These are phyloP conservation scores for Globisporangium echinulatum DNA, from an alignment of 352 stramenopile genomes.

Conservation along the genomic window DNA sequence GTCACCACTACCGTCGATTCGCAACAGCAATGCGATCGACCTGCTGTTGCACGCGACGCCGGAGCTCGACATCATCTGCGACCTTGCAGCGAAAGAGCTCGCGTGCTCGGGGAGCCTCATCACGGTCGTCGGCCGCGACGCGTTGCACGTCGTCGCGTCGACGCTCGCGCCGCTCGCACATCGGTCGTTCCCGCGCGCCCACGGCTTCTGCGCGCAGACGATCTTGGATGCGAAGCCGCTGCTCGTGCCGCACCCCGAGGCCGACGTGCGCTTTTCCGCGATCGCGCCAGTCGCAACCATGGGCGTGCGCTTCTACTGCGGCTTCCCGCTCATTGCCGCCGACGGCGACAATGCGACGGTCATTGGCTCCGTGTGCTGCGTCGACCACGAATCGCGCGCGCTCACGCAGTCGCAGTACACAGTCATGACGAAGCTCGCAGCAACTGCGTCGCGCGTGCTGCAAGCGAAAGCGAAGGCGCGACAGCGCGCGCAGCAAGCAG, in stretches of 20 bases:
- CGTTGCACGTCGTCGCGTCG: constrained; percentile 42
- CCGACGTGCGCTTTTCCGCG: constrained; percentile 57
- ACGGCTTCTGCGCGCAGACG: constrained; percentile 58
- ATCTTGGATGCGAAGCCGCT: constrained; percentile 54
- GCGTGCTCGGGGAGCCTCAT: constrained; percentile 48
- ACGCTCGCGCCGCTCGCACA: constrained; percentile 16
- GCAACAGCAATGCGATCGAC: not conserved
- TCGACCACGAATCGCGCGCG: constrained; percentile 35
- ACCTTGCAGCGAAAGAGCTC: constrained; percentile 46
- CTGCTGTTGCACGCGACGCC: not conserved
- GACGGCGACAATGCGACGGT: constrained; percentile 24
- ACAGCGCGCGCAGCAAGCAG: no score
- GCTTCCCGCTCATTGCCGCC: constrained; percentile 45
- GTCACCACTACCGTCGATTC: not conserved
- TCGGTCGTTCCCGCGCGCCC: constrained; percentile 37
- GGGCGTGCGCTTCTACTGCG: constrained; percentile 66
- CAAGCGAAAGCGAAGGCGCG: constrained; percentile 7
- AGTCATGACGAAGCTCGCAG: constrained; percentile 41
- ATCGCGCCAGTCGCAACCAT: constrained; percentile 24
- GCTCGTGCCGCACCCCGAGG: constrained; percentile 46
- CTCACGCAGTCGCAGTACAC: constrained; percentile 55
- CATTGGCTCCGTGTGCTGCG: constrained; percentile 59
- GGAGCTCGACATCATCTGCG: constrained; percentile 41
- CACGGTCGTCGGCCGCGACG: constrained; percentile 50
- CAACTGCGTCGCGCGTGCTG: constrained; percentile 45